Percentiles rank a stretch among this genome's conserved stretches.
Evolutionary conservation across 2,329 filamentous ascomycete species (phyloP).

Genomic region (Lachnellula arida): DNA sequence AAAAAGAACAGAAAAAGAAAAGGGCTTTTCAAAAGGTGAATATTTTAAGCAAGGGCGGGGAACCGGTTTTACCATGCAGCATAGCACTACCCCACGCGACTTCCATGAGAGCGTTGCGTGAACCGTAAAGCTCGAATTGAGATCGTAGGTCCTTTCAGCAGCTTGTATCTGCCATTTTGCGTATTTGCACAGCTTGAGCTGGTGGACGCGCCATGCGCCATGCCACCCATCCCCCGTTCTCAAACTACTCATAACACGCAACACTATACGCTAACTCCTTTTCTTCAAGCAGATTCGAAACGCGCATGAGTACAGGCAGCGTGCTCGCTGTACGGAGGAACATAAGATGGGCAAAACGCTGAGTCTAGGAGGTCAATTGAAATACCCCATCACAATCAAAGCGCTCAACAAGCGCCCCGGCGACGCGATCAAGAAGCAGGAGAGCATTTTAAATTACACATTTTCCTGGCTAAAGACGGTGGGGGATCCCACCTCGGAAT

Average conservation of each 20-base stretch:
- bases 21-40: constrained; percentile 22
- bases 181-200: constrained; percentile 18
- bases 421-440: constrained; percentile 70
- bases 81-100: constrained; percentile 28
- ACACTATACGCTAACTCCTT: constrained; percentile 10
- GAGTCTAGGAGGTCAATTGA: constrained; percentile 58
- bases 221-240: not conserved
- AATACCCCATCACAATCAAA: constrained; percentile 91
- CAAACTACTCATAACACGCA: not conserved
- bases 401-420: constrained; percentile 73
- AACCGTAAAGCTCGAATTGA: constrained; percentile 26
- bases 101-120: constrained; percentile 27
- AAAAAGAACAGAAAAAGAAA: not conserved
- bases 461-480: constrained; percentile 77
- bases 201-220: not conserved
- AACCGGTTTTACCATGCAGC: constrained; percentile 23
- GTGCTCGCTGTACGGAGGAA: constrained; percentile 23
- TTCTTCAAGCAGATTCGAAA: constrained; percentile 12
- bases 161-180: constrained; percentile 26
- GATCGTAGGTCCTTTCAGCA: constrained; percentile 30
- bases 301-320: constrained; percentile 29
- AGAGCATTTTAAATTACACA: constrained; percentile 79
- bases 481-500: constrained; percentile 56
- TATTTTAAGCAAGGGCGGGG: constrained; percentile 10
- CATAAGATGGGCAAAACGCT: constrained; percentile 44